Percentiles rank a stretch among this genome's conserved stretches.
phyloP scores from a whole-genome alignment of 75 land plant species.

The Selaginella moellendorffii region DNA sequence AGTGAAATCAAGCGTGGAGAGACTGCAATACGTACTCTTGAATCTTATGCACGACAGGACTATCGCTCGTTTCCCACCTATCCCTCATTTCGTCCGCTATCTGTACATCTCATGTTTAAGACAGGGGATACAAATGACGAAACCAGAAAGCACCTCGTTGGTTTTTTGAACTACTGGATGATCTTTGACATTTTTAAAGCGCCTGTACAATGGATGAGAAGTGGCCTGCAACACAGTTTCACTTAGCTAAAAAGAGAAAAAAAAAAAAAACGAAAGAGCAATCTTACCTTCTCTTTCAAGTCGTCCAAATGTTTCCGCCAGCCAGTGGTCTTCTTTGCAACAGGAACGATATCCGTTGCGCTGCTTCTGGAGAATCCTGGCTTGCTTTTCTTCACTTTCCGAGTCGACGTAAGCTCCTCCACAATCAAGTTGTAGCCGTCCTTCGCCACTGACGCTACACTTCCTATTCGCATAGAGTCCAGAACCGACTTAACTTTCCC shows the following conservation, averaged over 20 bases:
- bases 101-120: constrained; percentile 20
- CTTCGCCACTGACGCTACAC: constrained; percentile 46
- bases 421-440: constrained; percentile 52
- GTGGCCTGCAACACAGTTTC: constrained; percentile 27
- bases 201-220: constrained; percentile 48
- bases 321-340: constrained; percentile 37
- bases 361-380: constrained; percentile 31
- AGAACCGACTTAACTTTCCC: background rate
- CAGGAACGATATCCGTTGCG: constrained; percentile 49
- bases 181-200: constrained; percentile 38
- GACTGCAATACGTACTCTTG: constrained; percentile 51
- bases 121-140: background rate
- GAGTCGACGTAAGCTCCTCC: constrained; percentile 52
- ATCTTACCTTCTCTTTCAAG: constrained; percentile 59
- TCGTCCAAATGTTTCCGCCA: constrained; percentile 67
- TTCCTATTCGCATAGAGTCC: constrained; percentile 13
- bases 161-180: constrained; percentile 77
- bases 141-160: constrained; percentile 79
- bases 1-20: background rate
- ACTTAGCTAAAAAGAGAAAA: background rate
- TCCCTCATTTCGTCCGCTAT: constrained; percentile 77
- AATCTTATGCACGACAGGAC: constrained; percentile 90
- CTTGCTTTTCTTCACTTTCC: constrained; percentile 31
- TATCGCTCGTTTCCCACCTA: constrained; percentile 84
- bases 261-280: background rate